Base-by-base conservation (phyloP, 768 basidiomycete genomes). In the Tulasnella sp. region DNA sequence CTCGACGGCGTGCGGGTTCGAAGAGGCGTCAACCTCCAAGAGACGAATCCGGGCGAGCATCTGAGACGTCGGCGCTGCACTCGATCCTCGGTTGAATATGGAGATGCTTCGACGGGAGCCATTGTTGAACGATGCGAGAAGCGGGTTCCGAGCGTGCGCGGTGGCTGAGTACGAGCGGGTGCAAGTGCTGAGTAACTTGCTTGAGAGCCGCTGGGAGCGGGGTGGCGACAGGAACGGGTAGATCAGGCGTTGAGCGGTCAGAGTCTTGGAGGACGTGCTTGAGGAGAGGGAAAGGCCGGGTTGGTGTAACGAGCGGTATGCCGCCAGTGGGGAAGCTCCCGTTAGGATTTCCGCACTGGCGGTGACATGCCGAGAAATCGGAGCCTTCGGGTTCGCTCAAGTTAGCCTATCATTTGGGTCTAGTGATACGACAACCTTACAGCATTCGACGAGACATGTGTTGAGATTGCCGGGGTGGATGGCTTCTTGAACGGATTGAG, bases 11-110 rank as follows among this genome's bases (percentile, higher is more conserved):
- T 91, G 85, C 0, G 92, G 92, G 79, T 90, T 85, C 7, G 90
- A 88, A 80, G 95, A 92, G 18, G 91, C 94, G 61, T 91, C 92
- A 5, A 90, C 91, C 81, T 95, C 94, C 23, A 82, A 74, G 15
- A 79, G 67, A 11, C 44, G 42, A 9, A 82, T 79, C 26, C 72
- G 79, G 10, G 79, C 79, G 18, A 79, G 70, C 29, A 39, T 55
- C 16, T 48, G 48, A 26, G 55, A 72, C 11, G 79, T 48, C 42
- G 79, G 79, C 20, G 79, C 37, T 40, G 79, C 79, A 35, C 61
- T 46, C n/a, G 51, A 20, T 23, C 57, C 57, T 26, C 78, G 75
- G 26, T 79, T 67, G 77, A 79, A 78, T 18, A 77, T 32, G 5
- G 75, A 76, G 32, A 76, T 26, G 40, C 15, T 55, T 48, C 75